These are phyloP conservation scores for Diplodia scrobiculata DNA, from an alignment of 2,329 filamentous ascomycete species.

Conservation along the genomic window DNA sequence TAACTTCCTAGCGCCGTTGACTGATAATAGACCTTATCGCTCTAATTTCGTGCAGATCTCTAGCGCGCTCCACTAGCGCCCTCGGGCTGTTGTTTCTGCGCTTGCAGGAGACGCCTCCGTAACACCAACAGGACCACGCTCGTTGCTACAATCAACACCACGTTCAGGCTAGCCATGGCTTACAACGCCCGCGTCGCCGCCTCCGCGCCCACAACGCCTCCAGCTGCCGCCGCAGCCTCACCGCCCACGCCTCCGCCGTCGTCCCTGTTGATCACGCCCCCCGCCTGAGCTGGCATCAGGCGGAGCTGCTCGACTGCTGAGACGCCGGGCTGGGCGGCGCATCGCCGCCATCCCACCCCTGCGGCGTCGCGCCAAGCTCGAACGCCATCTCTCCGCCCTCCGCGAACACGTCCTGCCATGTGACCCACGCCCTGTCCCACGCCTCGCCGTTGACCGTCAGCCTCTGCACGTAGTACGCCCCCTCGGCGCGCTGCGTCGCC, in stretches of 20 bases:
- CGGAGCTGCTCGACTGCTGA: background rate
- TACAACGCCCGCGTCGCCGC: constrained; percentile 3
- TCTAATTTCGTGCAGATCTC: constrained; percentile 5
- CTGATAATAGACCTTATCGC: background rate
- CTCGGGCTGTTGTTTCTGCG: background rate
- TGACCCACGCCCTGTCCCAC: constrained; percentile 67
- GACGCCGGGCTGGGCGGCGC: constrained; percentile 28
- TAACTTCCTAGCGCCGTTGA: background rate
- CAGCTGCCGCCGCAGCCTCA: background rate
- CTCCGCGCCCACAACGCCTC: background rate
- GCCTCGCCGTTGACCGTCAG: constrained; percentile 64
- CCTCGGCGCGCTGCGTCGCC: constrained; percentile 48
- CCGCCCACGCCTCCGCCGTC: background rate
- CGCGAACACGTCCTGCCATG: constrained; percentile 67
- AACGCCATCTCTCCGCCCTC: constrained; percentile 46
- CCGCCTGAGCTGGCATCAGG: constrained; percentile 26
- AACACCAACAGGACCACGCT: constrained; percentile 5
- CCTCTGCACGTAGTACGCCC: constrained; percentile 63
- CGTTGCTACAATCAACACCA: background rate
- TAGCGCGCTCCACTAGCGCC: background rate
- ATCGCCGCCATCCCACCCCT: constrained; percentile 43
- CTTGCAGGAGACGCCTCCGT: constrained; percentile 11
- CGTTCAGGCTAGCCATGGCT: background rate
- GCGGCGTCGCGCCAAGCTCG: constrained; percentile 36
- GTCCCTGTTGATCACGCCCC: constrained; percentile 9